Evolutionary conservation across 1,284 basidiomycete genomes (phyloP).

Genomic region (Lentinus polychrous): DNA sequence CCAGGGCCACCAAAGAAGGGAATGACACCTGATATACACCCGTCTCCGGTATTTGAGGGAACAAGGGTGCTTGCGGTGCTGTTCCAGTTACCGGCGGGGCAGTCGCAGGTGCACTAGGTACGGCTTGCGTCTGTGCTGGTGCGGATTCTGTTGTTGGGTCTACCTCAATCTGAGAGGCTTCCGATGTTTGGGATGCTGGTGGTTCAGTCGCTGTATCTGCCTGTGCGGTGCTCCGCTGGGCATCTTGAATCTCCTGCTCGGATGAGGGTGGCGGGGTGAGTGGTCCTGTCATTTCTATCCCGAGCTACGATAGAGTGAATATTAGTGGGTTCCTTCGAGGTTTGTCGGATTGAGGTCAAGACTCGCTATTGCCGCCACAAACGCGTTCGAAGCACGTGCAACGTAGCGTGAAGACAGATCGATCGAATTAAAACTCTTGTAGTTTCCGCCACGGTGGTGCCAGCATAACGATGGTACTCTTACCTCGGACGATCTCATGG

Average conservation of each 20-base stretch:
- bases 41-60: not conserved
- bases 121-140: slow-evolving; percentile 8
- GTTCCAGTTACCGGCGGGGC: not conserved
- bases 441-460: too few species aligned
- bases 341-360: not conserved
- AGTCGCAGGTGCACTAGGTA: slow-evolving; percentile 9
- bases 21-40: slow-evolving; percentile 26
- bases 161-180: not conserved
- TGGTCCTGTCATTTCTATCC: slow-evolving; percentile 36
- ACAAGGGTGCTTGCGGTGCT: slow-evolving; percentile 3
- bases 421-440: too few species aligned
- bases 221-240: slow-evolving; percentile 14
- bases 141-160: slow-evolving; percentile 4
- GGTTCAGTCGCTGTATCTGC: slow-evolving; percentile 9
- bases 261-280: slow-evolving; percentile 55
- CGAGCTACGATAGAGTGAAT: not conserved
- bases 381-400: not conserved
- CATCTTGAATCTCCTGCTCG: slow-evolving; percentile 45
- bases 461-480: too few species aligned
- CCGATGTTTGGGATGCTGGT: slow-evolving; percentile 20
- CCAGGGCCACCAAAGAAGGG: slow-evolving; percentile 37
- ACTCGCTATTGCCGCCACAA: not conserved
- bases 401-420: too few species aligned
- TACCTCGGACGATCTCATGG: too few species aligned
- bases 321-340: not conserved